Evolutionary conservation across 2,329 filamentous ascomycete genomes (phyloP).

Genomic region (Neurospora sp.): DNA sequence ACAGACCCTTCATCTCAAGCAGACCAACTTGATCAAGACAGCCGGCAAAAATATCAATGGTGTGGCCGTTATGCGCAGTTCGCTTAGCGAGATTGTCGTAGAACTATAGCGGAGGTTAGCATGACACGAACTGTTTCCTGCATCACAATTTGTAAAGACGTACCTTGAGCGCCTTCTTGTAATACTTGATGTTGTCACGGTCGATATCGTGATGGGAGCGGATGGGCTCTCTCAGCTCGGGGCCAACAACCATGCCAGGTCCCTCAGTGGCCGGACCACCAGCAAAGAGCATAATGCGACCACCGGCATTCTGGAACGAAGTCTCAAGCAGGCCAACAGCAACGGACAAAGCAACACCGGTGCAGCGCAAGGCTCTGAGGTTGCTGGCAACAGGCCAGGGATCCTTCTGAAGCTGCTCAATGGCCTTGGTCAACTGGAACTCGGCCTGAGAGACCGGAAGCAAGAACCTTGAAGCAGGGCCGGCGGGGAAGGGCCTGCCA

Average conservation of each 20-base stretch:
- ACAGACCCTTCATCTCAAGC: conserved; percentile 94
- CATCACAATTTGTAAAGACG: conserved; percentile 10
- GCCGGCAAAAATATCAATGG: conserved; percentile 95
- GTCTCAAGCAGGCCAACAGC: conserved; percentile 87
- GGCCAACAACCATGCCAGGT: conserved; percentile 91
- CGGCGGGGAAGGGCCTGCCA: conserved; percentile 64
- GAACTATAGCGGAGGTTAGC: conserved; percentile 48
- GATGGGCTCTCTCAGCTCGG: conserved; percentile 91
- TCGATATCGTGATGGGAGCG: conserved; percentile 98
- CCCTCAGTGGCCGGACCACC: conserved; percentile 93
- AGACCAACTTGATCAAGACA: conserved; percentile 96
- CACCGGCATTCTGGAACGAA: conserved; percentile 91
- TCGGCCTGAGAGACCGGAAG: conserved; percentile 92
- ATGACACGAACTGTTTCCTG: not conserved
- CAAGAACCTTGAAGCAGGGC: conserved; percentile 80
- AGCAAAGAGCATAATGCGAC: conserved; percentile 93
- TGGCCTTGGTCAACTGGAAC: conserved; percentile 90
- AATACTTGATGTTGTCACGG: conserved; percentile 97
- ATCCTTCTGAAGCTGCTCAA: conserved; percentile 92
- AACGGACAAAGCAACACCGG: conserved; percentile 91
- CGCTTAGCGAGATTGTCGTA: conserved; percentile 92
- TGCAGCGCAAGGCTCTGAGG: conserved; percentile 81
- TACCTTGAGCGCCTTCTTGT: conserved; percentile 96
- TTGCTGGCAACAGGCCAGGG: conserved; percentile 96
- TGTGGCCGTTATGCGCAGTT: conserved; percentile 90